Evolutionary conservation across 495 filamentous ascomycete genomes (phyloP), one percentile per base, ranked within the genome.

Genomic region (Aspergillus bertholletiae): DNA sequence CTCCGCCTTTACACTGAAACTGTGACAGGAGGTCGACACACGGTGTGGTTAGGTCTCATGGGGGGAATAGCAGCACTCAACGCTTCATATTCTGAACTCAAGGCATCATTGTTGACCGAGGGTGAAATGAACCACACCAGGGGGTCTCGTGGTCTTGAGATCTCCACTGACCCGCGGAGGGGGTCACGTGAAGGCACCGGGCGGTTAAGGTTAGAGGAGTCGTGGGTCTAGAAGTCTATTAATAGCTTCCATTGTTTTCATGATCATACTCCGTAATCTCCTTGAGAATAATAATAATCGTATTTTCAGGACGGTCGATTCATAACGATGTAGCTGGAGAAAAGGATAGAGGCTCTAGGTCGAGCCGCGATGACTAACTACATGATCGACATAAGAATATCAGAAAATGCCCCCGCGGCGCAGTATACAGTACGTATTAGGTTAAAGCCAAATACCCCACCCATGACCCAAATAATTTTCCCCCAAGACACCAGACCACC

Each of bases 1-100:
- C 61, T 59, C 48, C 54, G 46, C 43, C 39, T 26, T 32, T 53
- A 18, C 1, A 44, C 24, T 7, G 39, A 21, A 45, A 24, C 27
- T 32, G 6, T 30, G 23, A 26, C 23, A 27, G 49, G 23, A n/a
- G 21, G 30, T 30, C 44, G 28, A 23, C 23, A 54, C 23, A 12
- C 18, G 45, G 18, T 26, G 27, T 15, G 26, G 8, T 21, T 20
- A 17, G 18, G 15, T 40, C 24, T 32, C 24, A 49, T 28, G n/a
- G 2, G 18, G 24, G 26, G 30, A 27, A 18, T 32, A 13, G 27
- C 50, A 49, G 7, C 21, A n/a, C 7, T 22, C 39, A 1, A 28
- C 26, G 18, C 7, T 43, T 4, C 18, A 2, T 8, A 22, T 43
- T 3, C 6, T 21, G 9, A 43, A 43, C 17, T 9, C 3, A 43